Evolutionary conservation across 257 asterid species (phyloP).

Genomic region (Anisodus tanguticus): DNA sequence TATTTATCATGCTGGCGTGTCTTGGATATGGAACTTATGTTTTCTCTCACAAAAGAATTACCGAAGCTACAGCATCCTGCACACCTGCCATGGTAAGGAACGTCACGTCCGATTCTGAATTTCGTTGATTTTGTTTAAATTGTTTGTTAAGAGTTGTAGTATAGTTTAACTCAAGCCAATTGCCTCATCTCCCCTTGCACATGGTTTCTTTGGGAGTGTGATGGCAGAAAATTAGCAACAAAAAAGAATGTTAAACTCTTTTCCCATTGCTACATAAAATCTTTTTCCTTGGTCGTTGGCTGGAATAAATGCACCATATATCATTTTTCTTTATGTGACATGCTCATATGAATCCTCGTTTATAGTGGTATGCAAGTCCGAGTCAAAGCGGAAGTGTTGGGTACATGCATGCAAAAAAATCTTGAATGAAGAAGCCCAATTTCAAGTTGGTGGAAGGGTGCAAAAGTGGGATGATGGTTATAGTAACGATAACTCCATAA

Average conservation of each 20-base stretch:
- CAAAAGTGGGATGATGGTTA: slow-evolving; percentile 5
- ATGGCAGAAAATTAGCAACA: background rate
- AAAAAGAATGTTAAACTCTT: background rate
- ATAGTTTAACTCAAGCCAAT: background rate
- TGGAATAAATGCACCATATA: background rate
- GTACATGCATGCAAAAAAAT: background rate
- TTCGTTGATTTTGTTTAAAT: background rate
- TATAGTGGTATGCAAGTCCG: background rate
- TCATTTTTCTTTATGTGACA: background rate
- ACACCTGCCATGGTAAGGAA: slow-evolving; percentile 54
- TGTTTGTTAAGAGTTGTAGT: slow-evolving; percentile 9
- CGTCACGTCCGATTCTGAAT: background rate
- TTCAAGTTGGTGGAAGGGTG: slow-evolving; percentile 19
- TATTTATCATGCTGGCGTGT: slow-evolving; percentile 66
- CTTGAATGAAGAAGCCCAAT: background rate
- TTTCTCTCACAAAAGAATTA: slow-evolving; percentile 71
- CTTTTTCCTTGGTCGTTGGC: background rate
- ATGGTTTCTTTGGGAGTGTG: background rate
- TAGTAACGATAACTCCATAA: background rate
- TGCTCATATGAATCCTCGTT: background rate
- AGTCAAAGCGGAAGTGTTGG: background rate
- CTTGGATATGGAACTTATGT: slow-evolving; percentile 74
- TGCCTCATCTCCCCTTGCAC: slow-evolving; percentile 8
- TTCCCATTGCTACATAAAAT: background rate
- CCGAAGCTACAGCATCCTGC: slow-evolving; percentile 84